phyloP scores from a whole-genome alignment of 371 early-diverging fungal genomes.

The Mucor racemosus region DNA sequence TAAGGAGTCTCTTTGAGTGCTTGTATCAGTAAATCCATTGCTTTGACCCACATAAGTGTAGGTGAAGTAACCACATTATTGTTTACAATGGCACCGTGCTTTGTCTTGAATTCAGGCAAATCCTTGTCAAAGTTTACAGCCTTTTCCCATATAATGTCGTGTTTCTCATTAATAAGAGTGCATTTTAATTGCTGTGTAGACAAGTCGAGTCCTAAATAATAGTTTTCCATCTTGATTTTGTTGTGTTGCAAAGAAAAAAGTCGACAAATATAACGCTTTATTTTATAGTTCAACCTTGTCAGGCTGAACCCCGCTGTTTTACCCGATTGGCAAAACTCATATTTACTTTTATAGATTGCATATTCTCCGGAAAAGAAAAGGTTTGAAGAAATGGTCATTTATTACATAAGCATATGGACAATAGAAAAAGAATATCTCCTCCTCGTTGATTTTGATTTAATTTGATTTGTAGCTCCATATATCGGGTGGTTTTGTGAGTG shows the following conservation, averaged over 20 bases:
- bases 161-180: constrained; percentile 52
- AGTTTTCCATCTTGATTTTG: background rate
- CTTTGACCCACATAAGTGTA: constrained; percentile 81
- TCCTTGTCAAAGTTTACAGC: constrained; percentile 63
- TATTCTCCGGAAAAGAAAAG: background rate
- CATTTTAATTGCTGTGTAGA: constrained; percentile 84
- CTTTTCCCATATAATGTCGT: constrained; percentile 47
- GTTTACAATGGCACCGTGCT: constrained; percentile 56
- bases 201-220: constrained; percentile 73
- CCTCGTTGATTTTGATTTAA: too few relatives aligned
- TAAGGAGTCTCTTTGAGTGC: constrained; percentile 37
- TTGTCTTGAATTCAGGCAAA: constrained; percentile 60
- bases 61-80: constrained; percentile 67
- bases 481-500: too few relatives aligned
- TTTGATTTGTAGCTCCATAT: too few relatives aligned
- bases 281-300: background rate
- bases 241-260: background rate
- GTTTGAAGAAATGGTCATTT: too few relatives aligned
- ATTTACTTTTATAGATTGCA: background rate
- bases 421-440: too few relatives aligned
- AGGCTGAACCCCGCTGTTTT: background rate
- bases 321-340: background rate
- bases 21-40: constrained; percentile 66
- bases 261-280: background rate
- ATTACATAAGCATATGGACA: too few relatives aligned